Percentiles rank a stretch among this genome's conserved stretches.
Evolutionary conservation across 257 asterid species (phyloP).

Genomic region (Mitragyna speciosa): DNA sequence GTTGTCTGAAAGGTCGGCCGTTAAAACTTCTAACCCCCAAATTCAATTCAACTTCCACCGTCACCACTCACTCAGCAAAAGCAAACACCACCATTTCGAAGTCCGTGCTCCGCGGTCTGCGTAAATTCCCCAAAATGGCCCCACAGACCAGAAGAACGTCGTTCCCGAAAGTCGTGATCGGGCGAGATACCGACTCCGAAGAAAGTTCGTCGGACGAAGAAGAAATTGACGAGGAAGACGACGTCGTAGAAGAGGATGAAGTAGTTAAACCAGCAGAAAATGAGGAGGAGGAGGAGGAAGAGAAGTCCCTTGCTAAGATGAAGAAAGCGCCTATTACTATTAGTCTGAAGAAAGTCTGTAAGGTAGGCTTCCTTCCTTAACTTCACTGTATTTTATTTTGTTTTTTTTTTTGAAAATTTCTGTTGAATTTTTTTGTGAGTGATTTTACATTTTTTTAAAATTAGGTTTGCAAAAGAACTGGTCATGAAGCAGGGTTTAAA

Average conservation of each 20-base stretch:
- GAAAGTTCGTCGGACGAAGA: conserved; percentile 57
- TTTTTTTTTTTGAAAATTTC: neutral
- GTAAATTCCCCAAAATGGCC: conserved; percentile 42
- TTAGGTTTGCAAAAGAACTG: conserved; percentile 92
- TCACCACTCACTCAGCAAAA: neutral
- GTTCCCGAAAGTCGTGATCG: conserved; percentile 72
- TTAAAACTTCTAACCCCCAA: neutral
- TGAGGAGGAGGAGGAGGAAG: conserved; percentile 34
- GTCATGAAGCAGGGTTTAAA: conserved; percentile 94
- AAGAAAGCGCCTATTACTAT: conserved; percentile 65
- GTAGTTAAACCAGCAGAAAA: conserved; percentile 1
- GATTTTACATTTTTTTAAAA: neutral
- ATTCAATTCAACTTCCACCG: conserved; percentile 11
- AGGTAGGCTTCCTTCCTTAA: conserved; percentile 37
- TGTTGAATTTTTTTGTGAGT: too few relatives aligned
- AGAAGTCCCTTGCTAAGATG: conserved; percentile 32
- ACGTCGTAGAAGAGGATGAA: conserved; percentile 23
- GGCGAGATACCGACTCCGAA: conserved; percentile 72
- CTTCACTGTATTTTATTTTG: too few relatives aligned
- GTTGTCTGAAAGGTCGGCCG: conserved; percentile 10
- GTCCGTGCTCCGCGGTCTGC: neutral
- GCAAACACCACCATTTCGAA: neutral
- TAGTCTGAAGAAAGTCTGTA: conserved; percentile 83
- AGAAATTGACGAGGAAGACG: conserved; percentile 22
- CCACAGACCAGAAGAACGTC: conserved; percentile 58